These are phyloP conservation scores for Parasitella parasitica DNA, from an alignment of 371 early-diverging fungal species.

Conservation along the genomic window DNA sequence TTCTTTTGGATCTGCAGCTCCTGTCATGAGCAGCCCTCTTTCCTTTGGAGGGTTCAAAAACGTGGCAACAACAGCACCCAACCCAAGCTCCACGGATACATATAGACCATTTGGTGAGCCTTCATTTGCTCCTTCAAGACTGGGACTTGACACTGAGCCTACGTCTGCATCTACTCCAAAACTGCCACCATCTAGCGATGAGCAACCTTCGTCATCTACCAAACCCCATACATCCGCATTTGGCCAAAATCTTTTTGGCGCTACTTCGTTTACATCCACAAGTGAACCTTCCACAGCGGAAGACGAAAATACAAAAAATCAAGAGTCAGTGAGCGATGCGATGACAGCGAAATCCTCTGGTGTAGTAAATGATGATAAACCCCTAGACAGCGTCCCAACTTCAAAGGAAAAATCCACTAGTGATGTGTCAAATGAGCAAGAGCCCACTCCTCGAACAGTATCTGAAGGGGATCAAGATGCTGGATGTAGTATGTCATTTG, in stretches of 20 bases:
- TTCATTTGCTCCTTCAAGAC: slow-evolving; percentile 1
- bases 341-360: too few species aligned
- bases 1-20: neutral
- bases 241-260: neutral
- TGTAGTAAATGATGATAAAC: too few species aligned
- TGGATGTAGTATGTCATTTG: slow-evolving; percentile 2
- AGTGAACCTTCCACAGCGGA: neutral
- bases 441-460: neutral
- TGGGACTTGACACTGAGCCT: neutral
- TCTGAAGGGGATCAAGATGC: neutral
- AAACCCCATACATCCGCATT: neutral
- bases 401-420: too few species aligned
- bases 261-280: neutral
- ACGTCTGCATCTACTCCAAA: neutral
- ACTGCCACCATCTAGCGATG: too few species aligned
- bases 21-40: neutral
- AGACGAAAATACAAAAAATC: too few species aligned
- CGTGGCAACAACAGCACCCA: neutral
- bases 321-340: too few species aligned
- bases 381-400: too few species aligned
- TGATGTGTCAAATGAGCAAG: too few species aligned
- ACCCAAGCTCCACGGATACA: neutral
- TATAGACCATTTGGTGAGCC: slow-evolving; percentile 12
- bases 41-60: neutral
- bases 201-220: neutral